phyloP scores from a whole-genome alignment of 176 grass and related monocot species.

The Carex littledalei region DNA sequence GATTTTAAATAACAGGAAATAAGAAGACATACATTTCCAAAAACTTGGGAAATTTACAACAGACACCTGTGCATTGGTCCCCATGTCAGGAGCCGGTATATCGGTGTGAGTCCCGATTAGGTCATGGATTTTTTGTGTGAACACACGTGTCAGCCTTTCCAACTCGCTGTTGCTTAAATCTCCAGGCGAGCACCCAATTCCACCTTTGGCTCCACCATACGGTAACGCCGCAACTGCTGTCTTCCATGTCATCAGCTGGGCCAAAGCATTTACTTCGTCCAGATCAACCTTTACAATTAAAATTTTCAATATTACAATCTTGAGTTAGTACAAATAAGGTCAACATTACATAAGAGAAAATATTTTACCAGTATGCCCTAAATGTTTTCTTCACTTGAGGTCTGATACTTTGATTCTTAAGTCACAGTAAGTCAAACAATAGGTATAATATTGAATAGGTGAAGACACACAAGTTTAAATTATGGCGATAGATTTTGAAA shows the following conservation, averaged over 20 bases:
- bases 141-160: slow-evolving; percentile 90
- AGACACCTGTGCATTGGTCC: slow-evolving; percentile 77
- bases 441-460: neutral
- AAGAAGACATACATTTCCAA: neutral
- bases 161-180: slow-evolving; percentile 77
- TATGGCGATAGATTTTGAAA: neutral
- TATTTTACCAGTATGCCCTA: neutral
- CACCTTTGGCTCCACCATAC: slow-evolving; percentile 96
- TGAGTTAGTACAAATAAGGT: neutral
- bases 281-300: slow-evolving; percentile 53
- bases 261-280: slow-evolving; percentile 95
- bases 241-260: slow-evolving; percentile 99
- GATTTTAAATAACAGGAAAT: slow-evolving; percentile 18
- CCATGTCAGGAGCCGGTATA: slow-evolving; percentile 95
- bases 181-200: slow-evolving; percentile 75
- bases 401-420: neutral
- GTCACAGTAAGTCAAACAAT: neutral
- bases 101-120: slow-evolving; percentile 85
- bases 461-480: neutral
- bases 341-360: neutral
- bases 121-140: slow-evolving; percentile 99
- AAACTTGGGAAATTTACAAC: neutral
- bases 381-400: neutral
- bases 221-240: slow-evolving; percentile 84
- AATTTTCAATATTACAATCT: neutral